phyloP scores from a whole-genome alignment of 1,284 basidiomycete species.

The Fomitopsis betulina region DNA sequence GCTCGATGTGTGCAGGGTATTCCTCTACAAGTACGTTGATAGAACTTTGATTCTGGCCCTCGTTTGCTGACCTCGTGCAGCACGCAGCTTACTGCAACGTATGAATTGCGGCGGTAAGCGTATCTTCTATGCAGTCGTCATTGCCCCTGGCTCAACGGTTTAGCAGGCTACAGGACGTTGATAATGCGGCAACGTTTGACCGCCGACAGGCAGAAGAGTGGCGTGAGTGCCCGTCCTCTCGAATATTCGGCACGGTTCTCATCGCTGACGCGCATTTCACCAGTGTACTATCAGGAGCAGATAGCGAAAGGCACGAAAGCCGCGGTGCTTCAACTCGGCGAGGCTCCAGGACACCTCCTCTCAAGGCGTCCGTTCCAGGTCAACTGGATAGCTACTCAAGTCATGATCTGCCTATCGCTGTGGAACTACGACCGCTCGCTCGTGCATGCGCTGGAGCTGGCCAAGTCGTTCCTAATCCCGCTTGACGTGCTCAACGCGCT shows the following conservation, averaged over 20 bases:
- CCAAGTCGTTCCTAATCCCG: conserved; percentile 56
- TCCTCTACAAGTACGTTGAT: conserved; percentile 64
- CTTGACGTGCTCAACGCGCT: conserved; percentile 63
- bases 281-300: conserved; percentile 61
- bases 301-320: conserved; percentile 51
- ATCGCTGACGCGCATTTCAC: conserved; percentile 1
- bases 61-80: conserved; percentile 32
- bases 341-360: conserved; percentile 46
- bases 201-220: conserved; percentile 69
- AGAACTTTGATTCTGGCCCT: conserved; percentile 5
- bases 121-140: conserved; percentile 13
- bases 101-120: conserved; percentile 59
- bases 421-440: conserved; percentile 61
- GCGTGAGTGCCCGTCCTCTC: conserved; percentile 45
- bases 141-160: conserved; percentile 14
- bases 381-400: conserved; percentile 51
- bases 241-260: not conserved
- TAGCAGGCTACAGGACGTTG: conserved; percentile 30
- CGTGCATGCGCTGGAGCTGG: conserved; percentile 58
- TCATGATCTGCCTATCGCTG: conserved; percentile 53
- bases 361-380: conserved; percentile 64
- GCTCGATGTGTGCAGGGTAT: conserved; percentile 65
- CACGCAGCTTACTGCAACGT: conserved; percentile 62
- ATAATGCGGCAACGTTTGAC: conserved; percentile 46
- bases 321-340: conserved; percentile 43